Evolutionary conservation across 2,329 filamentous ascomycete species (phyloP), one percentile per base, ranked within the genome.

Genomic region (Cladosporium sp.): DNA sequence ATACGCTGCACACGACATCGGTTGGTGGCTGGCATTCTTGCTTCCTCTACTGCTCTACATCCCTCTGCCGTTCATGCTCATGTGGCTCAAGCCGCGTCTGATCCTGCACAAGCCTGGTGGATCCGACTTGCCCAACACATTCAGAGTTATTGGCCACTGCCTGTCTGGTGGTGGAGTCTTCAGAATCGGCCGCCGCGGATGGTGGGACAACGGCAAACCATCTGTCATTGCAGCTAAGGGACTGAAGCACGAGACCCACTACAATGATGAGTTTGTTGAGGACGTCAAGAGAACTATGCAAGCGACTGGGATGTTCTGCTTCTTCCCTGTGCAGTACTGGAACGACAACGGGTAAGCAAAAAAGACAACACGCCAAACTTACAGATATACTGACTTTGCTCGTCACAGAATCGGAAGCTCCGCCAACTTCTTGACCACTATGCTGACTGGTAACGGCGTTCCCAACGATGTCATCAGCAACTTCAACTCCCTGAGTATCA

Each of bases 251-350:
- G 58, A 62, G 28, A 64, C 70, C 14, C 59, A 81, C 0, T 92
- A 89, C 87, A 84, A 89, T 58, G 88, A 91, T 70, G 82, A 84
- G 70, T 91, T 91, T 68, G 81, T 92, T 46, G 88, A 90, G 3
- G 89, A 92, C 72, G 80, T 92, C 56, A 88, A 88, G 78, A 86
- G 88, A 23, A 84, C 85, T 1, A 74, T 87, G 25, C 71, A 81
- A 74, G 90, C 89, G 23, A 16, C 75, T 85, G 86, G 88, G 71
- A 88, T 91, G 63, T 91, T 91, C 65, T 70, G 78, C 46, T 82
- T 80, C 72, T 82, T 79, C 67, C 80, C 80, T 0, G 75, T 82
- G n/a, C 81, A 81, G 63, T 71, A 74, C 66, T 63, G 72, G 63
- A 74, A 74, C 69, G 72, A 74, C 69, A 72, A 72, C 77, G 80